Evolutionary conservation across 306 rosid genomes (phyloP).

Genomic region (Vachellia pachyceras): DNA sequence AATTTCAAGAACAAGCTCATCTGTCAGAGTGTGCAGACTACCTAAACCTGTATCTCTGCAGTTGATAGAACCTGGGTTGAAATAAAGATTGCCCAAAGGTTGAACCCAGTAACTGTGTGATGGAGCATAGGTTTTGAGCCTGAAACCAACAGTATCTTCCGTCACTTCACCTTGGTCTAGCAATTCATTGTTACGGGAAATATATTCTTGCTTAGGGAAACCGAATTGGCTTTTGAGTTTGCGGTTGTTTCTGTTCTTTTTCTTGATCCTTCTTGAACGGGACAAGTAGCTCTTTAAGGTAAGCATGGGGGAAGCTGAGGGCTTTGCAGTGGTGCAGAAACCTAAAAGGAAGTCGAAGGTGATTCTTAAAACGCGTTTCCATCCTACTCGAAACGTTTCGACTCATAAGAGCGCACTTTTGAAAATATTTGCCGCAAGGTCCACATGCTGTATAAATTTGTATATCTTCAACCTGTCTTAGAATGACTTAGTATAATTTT

Average conservation of each 20-base stretch:
- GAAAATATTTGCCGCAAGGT: too few species aligned
- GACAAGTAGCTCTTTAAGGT: conserved; percentile 50
- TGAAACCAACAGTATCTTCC: conserved; percentile 61
- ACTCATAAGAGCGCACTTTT: background rate
- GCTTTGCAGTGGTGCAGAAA: background rate
- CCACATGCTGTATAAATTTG: too few species aligned
- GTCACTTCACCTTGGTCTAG: conserved; percentile 22
- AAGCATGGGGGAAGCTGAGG: conserved; percentile 43
- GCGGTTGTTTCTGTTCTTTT: conserved; percentile 31
- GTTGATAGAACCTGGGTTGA: conserved; percentile 62
- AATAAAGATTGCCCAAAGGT: conserved; percentile 83
- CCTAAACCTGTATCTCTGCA: conserved; percentile 90
- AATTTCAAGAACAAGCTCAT: conserved; percentile 90
- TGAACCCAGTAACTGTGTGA: conserved; percentile 80
- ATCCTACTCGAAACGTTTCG: background rate
- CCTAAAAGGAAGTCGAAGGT: background rate
- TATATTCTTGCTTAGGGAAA: conserved; percentile 33
- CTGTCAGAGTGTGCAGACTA: conserved; percentile 69
- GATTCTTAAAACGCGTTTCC: background rate
- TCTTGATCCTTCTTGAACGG: conserved; percentile 42
- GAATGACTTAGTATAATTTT: too few species aligned
- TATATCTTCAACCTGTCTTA: too few species aligned
- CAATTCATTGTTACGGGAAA: conserved; percentile 31
- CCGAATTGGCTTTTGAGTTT: conserved; percentile 37
- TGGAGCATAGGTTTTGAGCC: conserved; percentile 73